A percentile compares a stretch with the other conserved stretches of the same genome.
These are phyloP conservation scores for Pinguiococcus pyrenoidosus DNA, from an alignment of 108 stramenopile genomes.

Conservation along the genomic window DNA sequence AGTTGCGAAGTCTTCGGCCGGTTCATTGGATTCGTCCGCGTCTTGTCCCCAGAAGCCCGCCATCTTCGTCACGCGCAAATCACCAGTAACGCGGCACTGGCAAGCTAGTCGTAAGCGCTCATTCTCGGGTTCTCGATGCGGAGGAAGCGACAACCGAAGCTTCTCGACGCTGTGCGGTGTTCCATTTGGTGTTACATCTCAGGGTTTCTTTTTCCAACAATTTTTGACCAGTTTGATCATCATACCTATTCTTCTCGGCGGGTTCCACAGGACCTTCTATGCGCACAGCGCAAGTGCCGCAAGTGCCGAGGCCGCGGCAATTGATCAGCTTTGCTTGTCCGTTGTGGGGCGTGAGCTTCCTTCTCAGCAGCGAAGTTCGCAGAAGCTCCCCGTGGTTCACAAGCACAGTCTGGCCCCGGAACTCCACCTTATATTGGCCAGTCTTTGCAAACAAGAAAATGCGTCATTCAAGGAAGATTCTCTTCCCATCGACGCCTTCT, in stretches of 20 bases:
- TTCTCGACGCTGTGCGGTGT: too few relatives aligned
- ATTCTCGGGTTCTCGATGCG: constrained; percentile 15
- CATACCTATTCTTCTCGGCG: constrained; percentile 17
- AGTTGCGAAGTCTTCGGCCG: too few relatives aligned
- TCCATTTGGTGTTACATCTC: too few relatives aligned
- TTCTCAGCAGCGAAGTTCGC: constrained; percentile 36
- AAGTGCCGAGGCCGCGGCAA: constrained; percentile 52
- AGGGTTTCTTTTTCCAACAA: too few relatives aligned
- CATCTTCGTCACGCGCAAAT: constrained; percentile 37
- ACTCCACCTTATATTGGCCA: too few relatives aligned
- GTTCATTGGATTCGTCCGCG: too few relatives aligned
- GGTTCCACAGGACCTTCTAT: constrained; percentile 20
- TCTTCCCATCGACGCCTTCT: too few relatives aligned
- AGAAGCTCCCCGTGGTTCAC: constrained; percentile 51
- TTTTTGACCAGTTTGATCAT: too few relatives aligned
- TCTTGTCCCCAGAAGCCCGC: constrained; percentile 61
- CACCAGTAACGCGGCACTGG: constrained; percentile 40
- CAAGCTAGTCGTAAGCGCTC: constrained; percentile 48
- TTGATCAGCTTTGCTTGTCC: constrained; percentile 44
- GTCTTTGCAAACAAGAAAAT: too few relatives aligned
- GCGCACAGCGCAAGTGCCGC: constrained; percentile 52
- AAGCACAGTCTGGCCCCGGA: too few relatives aligned
- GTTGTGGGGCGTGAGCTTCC: constrained; percentile 46
- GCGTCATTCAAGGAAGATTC: too few relatives aligned
- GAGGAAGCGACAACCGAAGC: constrained; percentile 43